These are phyloP conservation scores for Mycena olivaceomarginata DNA, from an alignment of 768 basidiomycete genomes.

Conservation along the genomic window DNA sequence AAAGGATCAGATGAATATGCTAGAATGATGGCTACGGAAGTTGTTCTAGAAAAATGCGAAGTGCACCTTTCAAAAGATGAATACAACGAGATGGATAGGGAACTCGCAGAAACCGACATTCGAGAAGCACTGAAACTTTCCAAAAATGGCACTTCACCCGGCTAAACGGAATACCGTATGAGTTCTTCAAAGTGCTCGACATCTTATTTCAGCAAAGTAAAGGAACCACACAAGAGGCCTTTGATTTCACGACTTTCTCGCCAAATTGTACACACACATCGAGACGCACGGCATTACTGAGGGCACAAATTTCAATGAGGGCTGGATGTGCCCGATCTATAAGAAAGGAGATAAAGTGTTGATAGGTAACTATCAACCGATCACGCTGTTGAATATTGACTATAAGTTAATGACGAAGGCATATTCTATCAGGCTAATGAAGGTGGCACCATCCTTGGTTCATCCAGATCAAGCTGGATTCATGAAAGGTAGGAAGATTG, in stretches of 20 bases:
- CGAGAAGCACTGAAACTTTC: conserved; percentile 8
- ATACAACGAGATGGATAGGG: conserved; percentile 5
- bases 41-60: conserved; percentile 3
- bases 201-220: conserved; percentile 1
- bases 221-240: background rate
- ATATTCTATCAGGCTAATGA: conserved; percentile 24
- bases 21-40: conserved; percentile 4
- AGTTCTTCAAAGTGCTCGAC: conserved; percentile 17
- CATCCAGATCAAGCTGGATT: conserved; percentile 46
- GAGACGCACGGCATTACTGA: too few species aligned
- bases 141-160: background rate
- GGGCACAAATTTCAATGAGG: too few species aligned
- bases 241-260: too few species aligned
- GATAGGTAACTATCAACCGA: conserved; percentile 17
- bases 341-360: conserved; percentile 6
- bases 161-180: background rate
- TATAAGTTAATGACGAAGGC: conserved; percentile 26
- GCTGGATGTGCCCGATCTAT: too few species aligned
- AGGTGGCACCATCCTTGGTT: conserved; percentile 9
- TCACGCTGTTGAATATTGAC: conserved; percentile 23
- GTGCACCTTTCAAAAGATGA: conserved; percentile 4
- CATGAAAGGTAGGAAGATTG: conserved; percentile 11
- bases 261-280: too few species aligned
- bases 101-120: background rate
- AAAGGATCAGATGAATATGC: conserved; percentile 13